Conservation (phyloP, 345 rosid genomes). For the Orychophragmus violaceus region DNA sequence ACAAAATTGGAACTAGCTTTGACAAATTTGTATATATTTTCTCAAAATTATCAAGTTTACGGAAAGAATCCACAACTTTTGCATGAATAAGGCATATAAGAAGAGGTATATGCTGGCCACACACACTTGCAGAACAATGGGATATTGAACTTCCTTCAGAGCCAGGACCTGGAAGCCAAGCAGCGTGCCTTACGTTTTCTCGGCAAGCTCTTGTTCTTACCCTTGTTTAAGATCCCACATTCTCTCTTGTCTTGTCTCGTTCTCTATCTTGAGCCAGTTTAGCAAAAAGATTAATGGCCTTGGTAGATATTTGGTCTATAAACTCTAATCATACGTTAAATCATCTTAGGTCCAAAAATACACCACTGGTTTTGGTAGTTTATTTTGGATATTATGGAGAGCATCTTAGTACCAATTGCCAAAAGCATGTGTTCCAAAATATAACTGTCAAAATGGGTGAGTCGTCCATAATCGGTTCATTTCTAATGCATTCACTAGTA, state of each 20-base stretch:
- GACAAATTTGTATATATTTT: neutral
- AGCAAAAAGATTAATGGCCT: no score
- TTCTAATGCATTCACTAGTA: no score
- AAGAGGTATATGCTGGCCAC: neutral
- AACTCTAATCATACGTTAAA: no score
- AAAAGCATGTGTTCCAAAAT: no score
- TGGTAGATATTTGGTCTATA: no score
- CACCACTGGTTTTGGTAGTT: no score
- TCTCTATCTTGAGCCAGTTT: neutral
- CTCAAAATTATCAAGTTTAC: neutral
- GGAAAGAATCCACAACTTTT: neutral
- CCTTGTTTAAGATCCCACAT: neutral
- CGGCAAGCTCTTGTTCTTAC: slow-evolving; percentile 3
- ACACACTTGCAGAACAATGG: neutral
- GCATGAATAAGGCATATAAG: neutral
- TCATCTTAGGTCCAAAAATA: no score
- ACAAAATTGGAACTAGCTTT: neutral
- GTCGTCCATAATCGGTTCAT: no score
- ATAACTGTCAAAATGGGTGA: no score
- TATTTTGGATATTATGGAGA: no score
- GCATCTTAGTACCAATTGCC: no score
- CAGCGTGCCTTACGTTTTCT: slow-evolving; percentile 4
- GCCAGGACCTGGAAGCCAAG: slow-evolving; percentile 25
- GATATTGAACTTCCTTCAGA: neutral
- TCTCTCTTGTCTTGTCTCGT: neutral